Percentiles rank a stretch among this genome's conserved stretches.
Evolutionary conservation across 2,329 filamentous ascomycete genomes (phyloP).

Genomic region (Monilinia laxa): DNA sequence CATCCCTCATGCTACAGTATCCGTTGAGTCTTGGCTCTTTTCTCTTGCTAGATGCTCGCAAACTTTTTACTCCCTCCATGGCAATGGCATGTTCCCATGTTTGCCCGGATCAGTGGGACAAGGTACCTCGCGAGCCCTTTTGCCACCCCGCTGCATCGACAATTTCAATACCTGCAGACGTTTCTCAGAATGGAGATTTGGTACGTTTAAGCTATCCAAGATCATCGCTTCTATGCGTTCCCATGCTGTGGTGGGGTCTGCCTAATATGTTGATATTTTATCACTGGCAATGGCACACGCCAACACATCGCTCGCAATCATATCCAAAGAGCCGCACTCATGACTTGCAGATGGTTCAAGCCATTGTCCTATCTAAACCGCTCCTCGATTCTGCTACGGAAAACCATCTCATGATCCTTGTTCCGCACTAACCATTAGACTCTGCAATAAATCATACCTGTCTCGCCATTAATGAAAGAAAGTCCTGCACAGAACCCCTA

Average conservation of each 20-base stretch:
- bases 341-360: slow-evolving; percentile 40
- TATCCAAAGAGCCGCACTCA: slow-evolving; percentile 59
- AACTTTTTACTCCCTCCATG: slow-evolving; percentile 14
- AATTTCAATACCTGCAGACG: slow-evolving; percentile 39
- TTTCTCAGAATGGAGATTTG: slow-evolving; percentile 38
- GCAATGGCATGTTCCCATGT: slow-evolving; percentile 12
- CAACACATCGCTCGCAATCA: slow-evolving; percentile 78
- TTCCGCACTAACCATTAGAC: slow-evolving; percentile 39
- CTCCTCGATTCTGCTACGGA: slow-evolving; percentile 36
- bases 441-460: slow-evolving; percentile 64
- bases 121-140: slow-evolving; percentile 33
- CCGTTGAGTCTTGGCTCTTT: slow-evolving; percentile 19
- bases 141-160: slow-evolving; percentile 40
- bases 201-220: slow-evolving; percentile 38
- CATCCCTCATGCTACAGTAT: slow-evolving; percentile 2
- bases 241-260: slow-evolving; percentile 58
- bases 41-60: slow-evolving; percentile 18
- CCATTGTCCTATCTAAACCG: slow-evolving; percentile 45
- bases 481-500: slow-evolving; percentile 41
- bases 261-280: slow-evolving; percentile 62
- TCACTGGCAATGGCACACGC: slow-evolving; percentile 82
- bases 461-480: slow-evolving; percentile 55
- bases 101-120: slow-evolving; percentile 23
- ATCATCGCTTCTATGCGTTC: slow-evolving; percentile 41
- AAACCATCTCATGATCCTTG: slow-evolving; percentile 40